Base-by-base conservation (phyloP, 2,329 filamentous ascomycete genomes). In the Allantophomopsis cytisporea region DNA sequence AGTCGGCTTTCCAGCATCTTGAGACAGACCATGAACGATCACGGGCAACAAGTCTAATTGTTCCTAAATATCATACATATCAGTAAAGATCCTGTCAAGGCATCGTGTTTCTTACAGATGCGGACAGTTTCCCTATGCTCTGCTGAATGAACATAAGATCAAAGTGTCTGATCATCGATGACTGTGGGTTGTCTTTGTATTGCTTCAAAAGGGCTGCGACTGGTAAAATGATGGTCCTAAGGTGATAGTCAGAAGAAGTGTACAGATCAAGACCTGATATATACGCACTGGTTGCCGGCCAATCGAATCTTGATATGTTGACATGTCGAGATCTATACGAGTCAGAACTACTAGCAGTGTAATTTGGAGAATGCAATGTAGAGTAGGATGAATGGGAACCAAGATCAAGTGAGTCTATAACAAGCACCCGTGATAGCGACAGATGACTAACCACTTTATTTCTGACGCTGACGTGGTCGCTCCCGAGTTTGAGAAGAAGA, bases 121-220 rank as follows among this genome's bases (percentile, higher is more conserved):
- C 57, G 2, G 69, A 65, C 15, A 83, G 58, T 37, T 79, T 68
- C 38, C 70, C 69, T 35, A 84, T 66, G 31, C 89, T 91, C 54
- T 94, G 85, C 53, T 93, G 84, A 31, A 95, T 82, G 55, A 94
- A 94, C 14, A 83, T 69, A 32, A 96, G 65, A 59, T 96, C 88
- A 50, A 95, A 83, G 55, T 94, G 84, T 46, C 85, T 80, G 47
- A 98, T 76, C 31, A 95, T 68, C 1, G 79, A 66, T 11, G 79
- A 80, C 31, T 76, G 68, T 31, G 75, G 49, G 37, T 58, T 76
- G 16, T 83, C 75, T 58, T 93, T 94, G 68, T 94, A 95, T 57
- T 96, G 91, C 49, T 87, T 80, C 40, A 96, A 60, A 14, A 98
- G 68, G 13, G 79, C 76, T n/a, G 76, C 72, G 11, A 96, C 87